Evolutionary conservation across 2,329 filamentous ascomycete genomes (phyloP).

Genomic region (Fusarium sp.): DNA sequence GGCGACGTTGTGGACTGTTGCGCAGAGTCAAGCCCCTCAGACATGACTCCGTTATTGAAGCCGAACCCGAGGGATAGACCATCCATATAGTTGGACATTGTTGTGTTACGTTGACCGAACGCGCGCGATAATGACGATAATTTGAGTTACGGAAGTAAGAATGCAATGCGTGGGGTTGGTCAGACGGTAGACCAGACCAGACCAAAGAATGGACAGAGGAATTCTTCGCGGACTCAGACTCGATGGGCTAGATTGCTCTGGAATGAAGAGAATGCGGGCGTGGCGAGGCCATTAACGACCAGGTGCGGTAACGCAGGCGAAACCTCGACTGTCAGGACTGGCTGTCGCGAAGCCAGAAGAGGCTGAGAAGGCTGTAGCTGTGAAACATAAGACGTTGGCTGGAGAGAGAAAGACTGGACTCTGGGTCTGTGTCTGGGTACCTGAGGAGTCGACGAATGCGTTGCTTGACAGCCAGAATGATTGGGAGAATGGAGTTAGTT

Average conservation of each 20-base stretch:
- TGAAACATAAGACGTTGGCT: constrained; percentile 39
- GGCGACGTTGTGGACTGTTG: constrained; percentile 42
- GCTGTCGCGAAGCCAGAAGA: constrained; percentile 25
- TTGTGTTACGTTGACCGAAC: constrained; percentile 32
- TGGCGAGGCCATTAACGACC: constrained; percentile 34
- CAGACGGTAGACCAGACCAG: neutral
- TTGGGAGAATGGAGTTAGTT: neutral
- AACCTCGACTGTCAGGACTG: constrained; percentile 6
- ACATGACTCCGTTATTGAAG: constrained; percentile 43
- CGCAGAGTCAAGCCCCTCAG: constrained; percentile 38
- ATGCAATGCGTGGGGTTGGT: constrained; percentile 16
- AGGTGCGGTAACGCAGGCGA: constrained; percentile 13
- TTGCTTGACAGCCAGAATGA: neutral
- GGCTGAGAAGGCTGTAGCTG: constrained; percentile 34
- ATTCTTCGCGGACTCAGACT: constrained; percentile 25
- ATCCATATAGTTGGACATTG: constrained; percentile 43
- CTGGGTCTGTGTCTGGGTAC: neutral
- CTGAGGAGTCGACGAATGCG: constrained; percentile 1
- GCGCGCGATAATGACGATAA: constrained; percentile 1
- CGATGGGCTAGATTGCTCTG: constrained; percentile 9
- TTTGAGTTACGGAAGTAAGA: constrained; percentile 9
- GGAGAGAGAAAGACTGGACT: neutral
- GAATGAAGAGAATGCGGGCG: constrained; percentile 12
- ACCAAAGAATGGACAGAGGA: constrained; percentile 13
- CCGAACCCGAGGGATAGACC: constrained; percentile 40